Evolutionary conservation across 345 rosid genomes (phyloP).

Genomic region (Brassica rapa): DNA sequence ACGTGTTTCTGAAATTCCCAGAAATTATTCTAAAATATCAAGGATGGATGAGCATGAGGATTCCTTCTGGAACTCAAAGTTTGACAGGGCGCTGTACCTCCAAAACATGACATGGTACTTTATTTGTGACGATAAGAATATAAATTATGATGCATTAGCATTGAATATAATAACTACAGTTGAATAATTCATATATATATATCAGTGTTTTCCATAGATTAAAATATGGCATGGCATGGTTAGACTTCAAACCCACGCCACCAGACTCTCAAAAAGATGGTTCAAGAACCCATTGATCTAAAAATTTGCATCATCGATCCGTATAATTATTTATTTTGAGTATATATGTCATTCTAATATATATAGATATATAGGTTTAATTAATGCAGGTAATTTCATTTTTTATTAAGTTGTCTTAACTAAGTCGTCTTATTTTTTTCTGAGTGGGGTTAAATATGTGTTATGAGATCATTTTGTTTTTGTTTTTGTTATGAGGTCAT

Average conservation of each 20-base stretch:
- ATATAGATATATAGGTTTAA: neutral
- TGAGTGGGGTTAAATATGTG: neutral
- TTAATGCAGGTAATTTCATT: neutral
- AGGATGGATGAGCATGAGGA: neutral
- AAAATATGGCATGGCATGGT: constrained; percentile 26
- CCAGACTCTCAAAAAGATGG: neutral
- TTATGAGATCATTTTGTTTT: neutral
- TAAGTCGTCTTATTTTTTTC: neutral
- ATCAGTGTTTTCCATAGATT: neutral
- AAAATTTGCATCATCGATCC: constrained; percentile 6
- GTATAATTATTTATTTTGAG: neutral
- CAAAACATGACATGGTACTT: neutral
- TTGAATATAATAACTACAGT: neutral
- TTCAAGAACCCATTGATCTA: neutral
- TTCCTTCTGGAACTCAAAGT: neutral
- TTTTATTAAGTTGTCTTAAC: neutral
- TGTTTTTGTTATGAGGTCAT: neutral
- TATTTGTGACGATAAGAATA: neutral
- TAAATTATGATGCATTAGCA: neutral
- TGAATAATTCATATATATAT: neutral
- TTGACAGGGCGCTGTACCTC: neutral
- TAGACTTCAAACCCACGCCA: constrained; percentile 35
- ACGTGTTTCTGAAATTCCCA: neutral
- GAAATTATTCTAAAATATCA: neutral
- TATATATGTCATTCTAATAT: constrained; percentile 2